Base-by-base conservation (phyloP, 768 basidiomycete species). In the Phaffia australis region DNA sequence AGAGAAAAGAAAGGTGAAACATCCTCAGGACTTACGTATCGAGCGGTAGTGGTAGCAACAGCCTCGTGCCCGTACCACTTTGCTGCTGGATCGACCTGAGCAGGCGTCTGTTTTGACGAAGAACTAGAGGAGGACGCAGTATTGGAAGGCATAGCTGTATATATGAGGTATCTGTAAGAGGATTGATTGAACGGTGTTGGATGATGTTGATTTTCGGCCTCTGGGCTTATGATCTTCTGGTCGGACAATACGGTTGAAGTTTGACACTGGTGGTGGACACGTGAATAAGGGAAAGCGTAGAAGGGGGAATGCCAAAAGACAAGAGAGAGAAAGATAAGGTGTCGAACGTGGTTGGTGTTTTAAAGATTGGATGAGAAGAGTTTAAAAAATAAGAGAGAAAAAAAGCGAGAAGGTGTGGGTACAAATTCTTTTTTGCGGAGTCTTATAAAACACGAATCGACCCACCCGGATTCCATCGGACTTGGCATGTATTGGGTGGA, bases 11-110 rank as follows among this genome's bases (percentile, higher is more conserved):
- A 46, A n/a, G 9, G 25, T n/a, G 29, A 25, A 19, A 18, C 16
- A n/a, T 8, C 32, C 30, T 32, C 0, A 50, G 14, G 8, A 74
- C 74, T 72, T 68, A 75, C 74, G 74, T 92, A 93, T 0, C 87
- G 81, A 0, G 82, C 84, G 60, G 85, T 84, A 56, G 89, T 76
- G 23, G 82, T 82, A 0, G 89, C 85, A 0, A 84, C 79, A 25
- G 78, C 77, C 74, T 88, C 87, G 74, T 92, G 87, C 49, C 91
- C 89, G 66, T 88, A 87, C 75, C 73, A 79, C 19, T 75, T 74
- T 69, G 77, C 76, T 21, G 72, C 69, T 16, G 69, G 54, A 21
- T 46, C 48, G 35, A 42, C 35, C n/a, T 68, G 48, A 1, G 70
- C 69, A 23, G 70, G 65, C 21, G 73, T 58, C 7, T 70, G 64